These are phyloP conservation scores for Talaromyces nanjingensis DNA, from an alignment of 495 filamentous ascomycete species.

Conservation along the genomic window DNA sequence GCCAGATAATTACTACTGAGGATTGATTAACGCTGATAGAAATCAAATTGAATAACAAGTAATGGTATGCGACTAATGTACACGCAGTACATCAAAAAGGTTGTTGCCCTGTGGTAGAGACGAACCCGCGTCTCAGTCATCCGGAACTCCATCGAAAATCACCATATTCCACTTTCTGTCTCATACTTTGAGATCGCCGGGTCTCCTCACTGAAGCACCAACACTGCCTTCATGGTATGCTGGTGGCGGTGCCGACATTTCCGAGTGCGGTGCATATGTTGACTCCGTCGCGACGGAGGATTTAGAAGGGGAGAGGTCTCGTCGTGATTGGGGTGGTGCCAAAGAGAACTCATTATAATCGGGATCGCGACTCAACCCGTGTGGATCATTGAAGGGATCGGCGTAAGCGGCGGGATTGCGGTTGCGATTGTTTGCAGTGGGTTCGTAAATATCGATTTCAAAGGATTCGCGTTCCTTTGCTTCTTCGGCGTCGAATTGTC, in stretches of 20 bases:
- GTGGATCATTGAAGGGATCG: constrained; percentile 5
- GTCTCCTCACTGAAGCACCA: neutral
- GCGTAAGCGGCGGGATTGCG: neutral
- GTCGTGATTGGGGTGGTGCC: neutral
- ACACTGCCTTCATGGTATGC: neutral
- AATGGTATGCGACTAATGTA: neutral
- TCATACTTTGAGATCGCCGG: neutral
- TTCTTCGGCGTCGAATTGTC: constrained; percentile 1
- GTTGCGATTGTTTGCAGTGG: neutral
- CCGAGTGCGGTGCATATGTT: neutral
- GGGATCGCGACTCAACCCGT: neutral
- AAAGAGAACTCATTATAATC: constrained; percentile 10
- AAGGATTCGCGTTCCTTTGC: constrained; percentile 9
- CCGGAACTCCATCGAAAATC: neutral
- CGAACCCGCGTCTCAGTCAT: neutral
- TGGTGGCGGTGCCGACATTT: neutral
- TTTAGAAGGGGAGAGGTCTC: neutral
- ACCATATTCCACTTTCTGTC: neutral
- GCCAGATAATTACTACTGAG: neutral
- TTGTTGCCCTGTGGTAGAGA: neutral
- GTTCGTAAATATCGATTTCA: constrained; percentile 9
- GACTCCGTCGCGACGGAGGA: constrained; percentile 6
- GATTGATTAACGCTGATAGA: neutral
- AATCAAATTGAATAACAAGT: neutral
- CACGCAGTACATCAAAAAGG: neutral